Evolutionary conservation across 2,329 filamentous ascomycete genomes (phyloP).

Genomic region (Aspergillus ochraceus): DNA sequence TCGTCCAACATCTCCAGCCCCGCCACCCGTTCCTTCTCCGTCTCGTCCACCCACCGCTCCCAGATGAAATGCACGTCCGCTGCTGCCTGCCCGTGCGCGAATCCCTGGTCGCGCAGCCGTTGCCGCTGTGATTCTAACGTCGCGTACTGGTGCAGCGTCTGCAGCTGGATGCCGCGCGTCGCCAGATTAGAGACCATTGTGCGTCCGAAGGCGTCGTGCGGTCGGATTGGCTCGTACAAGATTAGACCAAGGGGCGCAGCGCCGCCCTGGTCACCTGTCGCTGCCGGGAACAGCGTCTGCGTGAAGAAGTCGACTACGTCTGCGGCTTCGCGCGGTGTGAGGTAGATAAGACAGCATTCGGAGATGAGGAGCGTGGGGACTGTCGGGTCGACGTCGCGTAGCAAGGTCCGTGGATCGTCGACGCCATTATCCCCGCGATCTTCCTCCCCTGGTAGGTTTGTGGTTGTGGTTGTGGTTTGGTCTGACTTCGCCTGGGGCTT

Average conservation of each 20-base stretch:
- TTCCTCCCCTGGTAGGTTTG: background rate
- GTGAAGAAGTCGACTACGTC: slow-evolving; percentile 67
- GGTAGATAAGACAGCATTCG: slow-evolving; percentile 93
- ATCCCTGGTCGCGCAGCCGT: slow-evolving; percentile 67
- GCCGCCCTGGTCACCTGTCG: slow-evolving; percentile 21
- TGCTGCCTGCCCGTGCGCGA: slow-evolving; percentile 57
- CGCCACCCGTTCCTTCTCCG: slow-evolving; percentile 78
- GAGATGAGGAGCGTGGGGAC: slow-evolving; percentile 84
- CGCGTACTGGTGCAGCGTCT: slow-evolving; percentile 74
- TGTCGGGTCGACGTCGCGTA: slow-evolving; percentile 53
- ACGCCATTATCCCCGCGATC: background rate
- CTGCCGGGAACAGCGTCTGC: slow-evolving; percentile 43
- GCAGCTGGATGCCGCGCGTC: slow-evolving; percentile 77
- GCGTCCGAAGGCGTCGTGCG: slow-evolving; percentile 80
- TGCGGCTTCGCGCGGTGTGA: slow-evolving; percentile 65
- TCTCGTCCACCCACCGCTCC: slow-evolving; percentile 67
- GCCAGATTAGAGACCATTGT: slow-evolving; percentile 92
- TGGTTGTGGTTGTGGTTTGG: no score
- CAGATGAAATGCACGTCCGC: slow-evolving; percentile 70
- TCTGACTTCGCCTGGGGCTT: background rate
- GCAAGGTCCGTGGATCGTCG: slow-evolving; percentile 11
- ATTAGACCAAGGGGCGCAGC: slow-evolving; percentile 60
- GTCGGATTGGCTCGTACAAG: slow-evolving; percentile 86
- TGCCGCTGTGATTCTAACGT: slow-evolving; percentile 66
- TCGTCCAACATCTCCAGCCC: slow-evolving; percentile 86